These are phyloP conservation scores for Epichloe gansuensis DNA, from an alignment of 2,329 filamentous ascomycete species.

Conservation along the genomic window DNA sequence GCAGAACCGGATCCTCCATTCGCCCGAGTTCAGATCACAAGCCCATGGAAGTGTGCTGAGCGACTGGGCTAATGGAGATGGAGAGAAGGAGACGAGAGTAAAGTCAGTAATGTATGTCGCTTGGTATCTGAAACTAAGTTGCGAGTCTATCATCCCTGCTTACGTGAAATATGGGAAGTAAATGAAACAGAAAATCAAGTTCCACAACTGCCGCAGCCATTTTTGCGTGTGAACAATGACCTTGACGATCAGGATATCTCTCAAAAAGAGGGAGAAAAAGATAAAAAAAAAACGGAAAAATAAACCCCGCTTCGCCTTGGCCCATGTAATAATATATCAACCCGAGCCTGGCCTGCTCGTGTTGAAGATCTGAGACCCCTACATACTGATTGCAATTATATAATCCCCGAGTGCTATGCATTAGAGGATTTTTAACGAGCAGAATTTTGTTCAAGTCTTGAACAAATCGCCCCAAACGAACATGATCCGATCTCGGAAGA, in stretches of 20 bases:
- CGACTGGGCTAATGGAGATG: background rate
- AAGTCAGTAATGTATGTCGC: background rate
- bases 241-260: no score
- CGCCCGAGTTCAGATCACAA: background rate
- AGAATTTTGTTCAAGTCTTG: no score
- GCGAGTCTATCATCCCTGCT: background rate
- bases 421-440: no score
- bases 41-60: background rate
- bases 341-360: no score
- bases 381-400: no score
- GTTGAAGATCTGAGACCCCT: no score
- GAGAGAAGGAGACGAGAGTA: background rate
- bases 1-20: background rate
- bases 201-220: no score
- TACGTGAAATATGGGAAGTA: background rate
- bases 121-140: conserved; percentile 2
- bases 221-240: no score
- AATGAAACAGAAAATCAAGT: background rate
- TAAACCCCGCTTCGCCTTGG: background rate
- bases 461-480: background rate
- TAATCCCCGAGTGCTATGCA: no score
- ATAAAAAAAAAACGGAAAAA: background rate
- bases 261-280: background rate
- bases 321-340: no score
- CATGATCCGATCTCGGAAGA: no score